Conservation (phyloP, 2,329 filamentous ascomycete genomes). For the Nemania abortiva region DNA sequence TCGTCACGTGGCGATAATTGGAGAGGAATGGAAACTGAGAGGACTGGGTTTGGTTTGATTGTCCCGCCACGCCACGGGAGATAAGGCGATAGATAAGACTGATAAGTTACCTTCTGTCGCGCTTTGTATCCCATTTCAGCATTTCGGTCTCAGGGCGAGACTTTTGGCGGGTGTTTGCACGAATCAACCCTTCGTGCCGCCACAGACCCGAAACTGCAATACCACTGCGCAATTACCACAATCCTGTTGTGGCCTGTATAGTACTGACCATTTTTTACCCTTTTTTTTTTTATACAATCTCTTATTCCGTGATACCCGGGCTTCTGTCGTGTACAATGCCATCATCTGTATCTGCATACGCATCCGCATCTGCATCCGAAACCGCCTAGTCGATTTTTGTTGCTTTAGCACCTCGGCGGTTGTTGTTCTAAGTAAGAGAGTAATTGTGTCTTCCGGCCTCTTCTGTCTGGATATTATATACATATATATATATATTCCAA, state of each 20-base stretch:
- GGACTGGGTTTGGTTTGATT: background rate
- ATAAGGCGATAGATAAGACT: conserved; percentile 31
- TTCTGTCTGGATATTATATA: no score
- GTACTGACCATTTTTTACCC: background rate
- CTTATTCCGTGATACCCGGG: background rate
- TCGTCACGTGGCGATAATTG: conserved; percentile 21
- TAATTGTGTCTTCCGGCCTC: background rate
- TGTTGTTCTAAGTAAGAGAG: background rate
- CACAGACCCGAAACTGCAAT: conserved; percentile 12
- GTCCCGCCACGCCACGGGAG: conserved; percentile 10
- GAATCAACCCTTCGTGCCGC: conserved; percentile 18
- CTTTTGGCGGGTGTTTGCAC: conserved; percentile 2
- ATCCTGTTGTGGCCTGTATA: background rate
- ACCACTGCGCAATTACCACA: background rate
- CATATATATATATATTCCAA: background rate
- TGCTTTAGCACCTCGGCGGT: background rate
- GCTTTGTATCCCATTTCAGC: background rate
- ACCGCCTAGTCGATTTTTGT: background rate
- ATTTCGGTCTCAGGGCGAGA: conserved; percentile 1
- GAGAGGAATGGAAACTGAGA: no score
- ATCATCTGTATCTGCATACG: background rate
- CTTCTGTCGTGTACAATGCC: conserved; percentile 13
- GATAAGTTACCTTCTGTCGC: conserved; percentile 2
- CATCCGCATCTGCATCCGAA: background rate
- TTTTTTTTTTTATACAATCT: background rate